Conservation (phyloP, 2,329 filamentous ascomycete genomes). For the Coniochaeta hoffmannii region DNA sequence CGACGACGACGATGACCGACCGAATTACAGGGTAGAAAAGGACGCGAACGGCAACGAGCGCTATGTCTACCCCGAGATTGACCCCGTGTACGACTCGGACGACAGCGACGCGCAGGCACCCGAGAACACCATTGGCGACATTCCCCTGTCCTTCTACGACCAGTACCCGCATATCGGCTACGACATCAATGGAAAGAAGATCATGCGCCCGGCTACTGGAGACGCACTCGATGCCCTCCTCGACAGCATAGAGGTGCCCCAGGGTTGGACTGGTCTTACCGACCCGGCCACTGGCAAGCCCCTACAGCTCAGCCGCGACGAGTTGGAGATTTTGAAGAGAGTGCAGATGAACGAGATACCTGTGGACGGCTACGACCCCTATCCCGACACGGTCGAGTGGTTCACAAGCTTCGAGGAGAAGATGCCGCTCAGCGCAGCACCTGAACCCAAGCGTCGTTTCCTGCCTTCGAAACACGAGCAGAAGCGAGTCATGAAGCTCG, state of each 20-base stretch:
- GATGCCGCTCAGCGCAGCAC: constrained; percentile 91
- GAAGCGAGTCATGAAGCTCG: constrained; percentile 94
- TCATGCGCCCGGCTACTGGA: constrained; percentile 90
- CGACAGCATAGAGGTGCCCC: constrained; percentile 92
- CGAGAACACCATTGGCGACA: constrained; percentile 90
- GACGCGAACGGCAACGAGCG: constrained; percentile 88
- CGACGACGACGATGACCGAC: constrained; percentile 31
- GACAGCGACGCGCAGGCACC: constrained; percentile 76
- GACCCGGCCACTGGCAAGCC: constrained; percentile 93
- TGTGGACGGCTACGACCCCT: constrained; percentile 84
- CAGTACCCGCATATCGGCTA: constrained; percentile 98
- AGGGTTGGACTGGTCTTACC: constrained; percentile 94
- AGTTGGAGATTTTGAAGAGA: constrained; percentile 80
- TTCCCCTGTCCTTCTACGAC: constrained; percentile 92
- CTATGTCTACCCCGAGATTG: constrained; percentile 90
- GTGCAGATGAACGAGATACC: constrained; percentile 85
- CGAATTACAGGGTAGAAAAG: constrained; percentile 51
- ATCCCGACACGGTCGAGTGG: constrained; percentile 88
- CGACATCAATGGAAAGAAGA: constrained; percentile 97
- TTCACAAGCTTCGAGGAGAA: constrained; percentile 86
- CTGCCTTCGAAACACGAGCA: constrained; percentile 95
- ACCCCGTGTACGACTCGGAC: constrained; percentile 93
- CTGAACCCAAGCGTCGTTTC: constrained; percentile 93
- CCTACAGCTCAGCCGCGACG: constrained; percentile 76
- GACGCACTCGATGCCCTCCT: constrained; percentile 88